Percentiles rank a stretch among this genome's conserved stretches.
Evolutionary conservation across 768 basidiomycete species (phyloP).

Genomic region (Clathrus columnatus): DNA sequence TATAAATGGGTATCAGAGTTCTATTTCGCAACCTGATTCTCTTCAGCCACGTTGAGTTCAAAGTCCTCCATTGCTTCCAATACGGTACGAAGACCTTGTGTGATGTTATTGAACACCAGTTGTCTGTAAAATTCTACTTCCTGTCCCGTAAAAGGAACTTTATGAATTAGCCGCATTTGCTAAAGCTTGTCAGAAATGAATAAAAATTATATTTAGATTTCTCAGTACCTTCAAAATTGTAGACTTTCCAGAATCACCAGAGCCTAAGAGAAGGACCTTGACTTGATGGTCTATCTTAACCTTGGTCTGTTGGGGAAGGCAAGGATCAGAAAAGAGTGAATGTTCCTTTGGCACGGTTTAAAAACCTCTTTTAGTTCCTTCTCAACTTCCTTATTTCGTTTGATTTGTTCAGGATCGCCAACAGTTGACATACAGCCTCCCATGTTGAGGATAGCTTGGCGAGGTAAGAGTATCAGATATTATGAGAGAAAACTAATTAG

Average conservation of each 20-base stretch:
- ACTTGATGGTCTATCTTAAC: constrained; percentile 62
- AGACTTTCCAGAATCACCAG: constrained; percentile 90
- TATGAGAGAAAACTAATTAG: background rate
- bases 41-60: constrained; percentile 61
- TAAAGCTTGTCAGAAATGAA: constrained; percentile 21
- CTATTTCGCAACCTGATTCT: constrained; percentile 33
- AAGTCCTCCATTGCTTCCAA: constrained; percentile 88
- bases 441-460: constrained; percentile 34
- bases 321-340: background rate
- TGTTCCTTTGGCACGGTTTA: constrained; percentile 1
- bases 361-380: constrained; percentile 68
- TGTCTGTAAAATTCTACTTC: constrained; percentile 89
- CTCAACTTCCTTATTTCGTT: constrained; percentile 60
- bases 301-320: constrained; percentile 47
- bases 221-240: constrained; percentile 71
- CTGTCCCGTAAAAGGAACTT: constrained; percentile 66
- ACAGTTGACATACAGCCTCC: constrained; percentile 72
- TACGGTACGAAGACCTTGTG: constrained; percentile 72
- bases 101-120: constrained; percentile 87
- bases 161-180: constrained; percentile 98
- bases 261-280: constrained; percentile 85
- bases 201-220: background rate
- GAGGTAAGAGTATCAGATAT: background rate
- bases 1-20: background rate
- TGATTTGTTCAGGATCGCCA: constrained; percentile 62